Evolutionary conservation across 2,329 filamentous ascomycete genomes (phyloP).

Genomic region (Bertia moriformis): DNA sequence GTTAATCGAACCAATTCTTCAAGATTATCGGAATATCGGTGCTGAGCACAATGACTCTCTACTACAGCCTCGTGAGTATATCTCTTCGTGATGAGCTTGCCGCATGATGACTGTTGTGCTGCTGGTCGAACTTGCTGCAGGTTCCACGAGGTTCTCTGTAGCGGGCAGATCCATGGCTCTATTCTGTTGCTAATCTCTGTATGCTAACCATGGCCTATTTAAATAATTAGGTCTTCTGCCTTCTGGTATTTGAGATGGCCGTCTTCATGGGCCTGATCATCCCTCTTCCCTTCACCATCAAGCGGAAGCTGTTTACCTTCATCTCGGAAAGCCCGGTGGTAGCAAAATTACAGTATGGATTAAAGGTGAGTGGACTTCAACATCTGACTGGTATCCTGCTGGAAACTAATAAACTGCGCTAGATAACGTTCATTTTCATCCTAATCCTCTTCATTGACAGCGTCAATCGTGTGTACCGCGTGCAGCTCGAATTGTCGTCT

Average conservation of each 20-base stretch:
- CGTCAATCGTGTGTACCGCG: slow-evolving; percentile 87
- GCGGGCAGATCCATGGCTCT: too few relatives aligned
- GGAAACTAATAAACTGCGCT: not conserved
- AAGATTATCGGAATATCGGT: too few relatives aligned
- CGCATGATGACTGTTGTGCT: too few relatives aligned
- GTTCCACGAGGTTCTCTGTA: too few relatives aligned
- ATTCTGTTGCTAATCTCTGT: too few relatives aligned
- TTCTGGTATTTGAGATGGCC: slow-evolving; percentile 70
- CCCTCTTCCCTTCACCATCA: slow-evolving; percentile 74
- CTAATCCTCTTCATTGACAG: slow-evolving; percentile 95
- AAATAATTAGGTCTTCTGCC: slow-evolving; percentile 81
- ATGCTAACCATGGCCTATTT: too few relatives aligned
- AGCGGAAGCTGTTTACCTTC: slow-evolving; percentile 80
- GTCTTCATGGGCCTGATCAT: slow-evolving; percentile 70
- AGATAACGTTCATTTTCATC: slow-evolving; percentile 95
- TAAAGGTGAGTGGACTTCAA: slow-evolving; percentile 56
- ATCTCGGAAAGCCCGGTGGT: slow-evolving; percentile 75
- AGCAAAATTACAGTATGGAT: slow-evolving; percentile 88
- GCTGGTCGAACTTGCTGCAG: too few relatives aligned
- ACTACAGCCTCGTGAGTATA: not conserved
- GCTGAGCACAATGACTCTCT: slow-evolving; percentile 1
- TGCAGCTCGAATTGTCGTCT: slow-evolving; percentile 72
- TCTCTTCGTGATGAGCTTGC: too few relatives aligned
- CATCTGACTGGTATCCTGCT: not conserved
- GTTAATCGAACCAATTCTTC: too few relatives aligned